Evolutionary conservation across 768 basidiomycete species (phyloP).

Genomic region (Boletus patriciae): DNA sequence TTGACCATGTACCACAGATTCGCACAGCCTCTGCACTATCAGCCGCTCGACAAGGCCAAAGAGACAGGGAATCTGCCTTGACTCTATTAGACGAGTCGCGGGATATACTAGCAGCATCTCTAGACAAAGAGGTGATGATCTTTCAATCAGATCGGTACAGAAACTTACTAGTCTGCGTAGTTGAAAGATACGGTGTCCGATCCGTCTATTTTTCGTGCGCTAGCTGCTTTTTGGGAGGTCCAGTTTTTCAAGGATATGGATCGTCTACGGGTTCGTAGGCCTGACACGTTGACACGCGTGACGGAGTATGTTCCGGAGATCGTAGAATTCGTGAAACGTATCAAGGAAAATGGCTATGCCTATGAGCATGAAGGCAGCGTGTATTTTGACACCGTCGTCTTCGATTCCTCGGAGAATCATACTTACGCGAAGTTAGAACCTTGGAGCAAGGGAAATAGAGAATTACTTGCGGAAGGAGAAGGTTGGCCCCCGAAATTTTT

Average conservation of each 20-base stretch:
- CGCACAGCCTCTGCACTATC: constrained; percentile 54
- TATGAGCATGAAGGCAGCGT: constrained; percentile 79
- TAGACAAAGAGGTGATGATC: constrained; percentile 69
- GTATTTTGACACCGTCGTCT: constrained; percentile 86
- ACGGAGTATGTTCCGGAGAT: constrained; percentile 98
- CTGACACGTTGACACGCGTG: constrained; percentile 90
- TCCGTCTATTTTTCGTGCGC: constrained; percentile 76
- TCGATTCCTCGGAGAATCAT: constrained; percentile 75
- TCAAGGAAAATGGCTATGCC: constrained; percentile 79
- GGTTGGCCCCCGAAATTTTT: constrained; percentile 44
- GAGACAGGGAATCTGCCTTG: constrained; percentile 45
- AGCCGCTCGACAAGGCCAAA: constrained; percentile 47
- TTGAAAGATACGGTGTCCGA: constrained; percentile 80
- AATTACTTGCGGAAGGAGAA: constrained; percentile 89
- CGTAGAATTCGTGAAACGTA: constrained; percentile 80
- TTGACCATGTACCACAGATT: constrained; percentile 37
- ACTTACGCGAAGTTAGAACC: constrained; percentile 94
- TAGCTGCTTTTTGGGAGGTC: constrained; percentile 86
- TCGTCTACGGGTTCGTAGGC: constrained; percentile 80
- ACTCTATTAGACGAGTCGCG: constrained; percentile 69
- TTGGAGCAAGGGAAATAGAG: constrained; percentile 92
- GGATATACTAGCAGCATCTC: constrained; percentile 69
- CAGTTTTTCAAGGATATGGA: constrained; percentile 92
- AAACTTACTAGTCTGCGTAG: constrained; percentile 39
- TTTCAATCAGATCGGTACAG: background rate